Evolutionary conservation across 345 rosid genomes (phyloP), one percentile per base, ranked within the genome.

Genomic region (Moricandia moricandioides): DNA sequence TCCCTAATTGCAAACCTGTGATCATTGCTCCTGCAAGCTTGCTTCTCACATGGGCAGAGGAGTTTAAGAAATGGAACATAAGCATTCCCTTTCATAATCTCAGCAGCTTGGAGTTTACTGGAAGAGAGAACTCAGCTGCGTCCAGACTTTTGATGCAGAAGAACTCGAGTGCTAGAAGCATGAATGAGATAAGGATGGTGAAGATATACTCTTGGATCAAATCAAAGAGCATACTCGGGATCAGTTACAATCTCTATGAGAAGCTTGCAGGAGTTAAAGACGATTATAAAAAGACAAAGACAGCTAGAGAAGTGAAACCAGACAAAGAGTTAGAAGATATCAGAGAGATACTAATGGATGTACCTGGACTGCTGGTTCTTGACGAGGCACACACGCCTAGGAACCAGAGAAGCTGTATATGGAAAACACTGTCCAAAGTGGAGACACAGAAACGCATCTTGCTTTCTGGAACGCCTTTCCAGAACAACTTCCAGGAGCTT

Each of bases 391-490:
- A 92, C 72, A 90, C 86, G 0, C 87, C 96, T 8, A 79, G 96
- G 8, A 92, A 89, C 70, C 80, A 80, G n/a, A 70, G 74, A 8
- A 86, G 89, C 29, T 72, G 63, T 12, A 80, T 92, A 54, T 92
- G 91, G 89, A 84, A 85, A 65, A 85, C 88, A 58, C 65, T 88
- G 29, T 78, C 86, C 1, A 84, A 80, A 29, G 69, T 90, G 8
- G 78, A 78, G 58, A 88, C 96, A 1, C 80, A 81, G 70, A 90
- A 79, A 79, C 84, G 89, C 0, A 83, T 92, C 56, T 84, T 89
- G 65, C 89, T 92, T 11, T 89, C 97, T 0, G 97, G 97, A 49
- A 92, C 97, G 4, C 96, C 97, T 3, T 91, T 91, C 66, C 97
- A 91, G 83, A 92, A 92, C 63, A 92, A 88, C 71, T 89, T 89